Evolutionary conservation across 1,284 basidiomycete species (phyloP).

Genomic region (Boletellus dicymbophilus): DNA sequence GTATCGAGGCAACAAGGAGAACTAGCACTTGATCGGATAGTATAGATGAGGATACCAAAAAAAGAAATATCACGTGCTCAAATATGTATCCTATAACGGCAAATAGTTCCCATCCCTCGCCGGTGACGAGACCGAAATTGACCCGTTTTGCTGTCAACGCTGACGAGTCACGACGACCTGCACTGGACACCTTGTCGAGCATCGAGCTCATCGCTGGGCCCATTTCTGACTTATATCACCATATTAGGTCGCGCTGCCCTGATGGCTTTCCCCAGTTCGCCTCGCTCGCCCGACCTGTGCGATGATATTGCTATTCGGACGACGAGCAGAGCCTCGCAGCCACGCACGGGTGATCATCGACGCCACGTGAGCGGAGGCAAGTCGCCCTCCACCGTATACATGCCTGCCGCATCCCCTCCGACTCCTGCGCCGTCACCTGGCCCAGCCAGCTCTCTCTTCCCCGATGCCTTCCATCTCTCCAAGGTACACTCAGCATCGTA

Average conservation of each 20-base stretch:
- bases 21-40: no score
- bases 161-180: constrained; percentile 11
- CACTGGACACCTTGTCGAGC: constrained; percentile 1
- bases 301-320: constrained; percentile 13
- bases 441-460: constrained; percentile 27
- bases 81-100: constrained; percentile 1
- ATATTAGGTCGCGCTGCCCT: background rate
- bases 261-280: constrained; percentile 15
- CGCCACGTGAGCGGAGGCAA: constrained; percentile 18
- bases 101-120: constrained; percentile 8
- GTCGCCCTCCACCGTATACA: constrained; percentile 42
- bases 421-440: constrained; percentile 70
- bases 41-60: constrained; percentile 8
- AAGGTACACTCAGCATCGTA: constrained; percentile 16
- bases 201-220: constrained; percentile 1
- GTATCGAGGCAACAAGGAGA: background rate
- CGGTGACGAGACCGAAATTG: background rate
- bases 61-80: constrained; percentile 10
- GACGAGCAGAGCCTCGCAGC: constrained; percentile 8
- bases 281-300: constrained; percentile 3
- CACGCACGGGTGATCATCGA: constrained; percentile 16
- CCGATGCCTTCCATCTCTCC: constrained; percentile 19
- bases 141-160: constrained; percentile 1
- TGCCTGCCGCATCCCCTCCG: constrained; percentile 64
- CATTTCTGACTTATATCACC: background rate